A percentile compares a stretch with the other conserved stretches of the same genome.
These are phyloP conservation scores for Thermomucor indicae-seudaticae DNA, from an alignment of 371 early-diverging fungal species.

Conservation along the genomic window DNA sequence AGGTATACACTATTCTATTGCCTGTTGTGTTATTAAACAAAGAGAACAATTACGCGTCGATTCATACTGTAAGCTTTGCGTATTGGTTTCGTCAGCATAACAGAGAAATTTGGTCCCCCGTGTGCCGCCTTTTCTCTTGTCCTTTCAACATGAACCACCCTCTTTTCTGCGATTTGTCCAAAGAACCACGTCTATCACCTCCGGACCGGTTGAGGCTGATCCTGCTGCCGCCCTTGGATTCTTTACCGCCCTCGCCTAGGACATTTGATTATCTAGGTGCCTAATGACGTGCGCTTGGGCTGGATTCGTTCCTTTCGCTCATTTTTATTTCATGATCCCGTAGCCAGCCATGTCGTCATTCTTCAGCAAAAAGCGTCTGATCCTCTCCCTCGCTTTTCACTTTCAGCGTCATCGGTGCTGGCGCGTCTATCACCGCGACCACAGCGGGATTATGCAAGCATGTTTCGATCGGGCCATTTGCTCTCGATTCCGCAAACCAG, in stretches of 20 bases:
- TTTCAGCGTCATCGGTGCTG: constrained; percentile 15
- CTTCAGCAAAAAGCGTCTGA: neutral
- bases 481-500: neutral
- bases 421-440: constrained; percentile 13
- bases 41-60: no score
- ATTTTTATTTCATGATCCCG: constrained; percentile 1
- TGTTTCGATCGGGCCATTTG: neutral
- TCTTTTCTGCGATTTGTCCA: constrained; percentile 11
- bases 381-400: constrained; percentile 2
- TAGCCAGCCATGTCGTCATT: no score
- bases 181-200: constrained; percentile 9
- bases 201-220: constrained; percentile 13
- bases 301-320: neutral
- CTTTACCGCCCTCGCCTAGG: constrained; percentile 2
- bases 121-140: neutral
- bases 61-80: no score
- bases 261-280: constrained; percentile 25
- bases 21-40: no score
- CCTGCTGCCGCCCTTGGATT: constrained; percentile 21
- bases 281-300: neutral
- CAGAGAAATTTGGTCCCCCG: no score
- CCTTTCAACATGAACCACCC: constrained; percentile 1
- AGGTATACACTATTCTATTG: no score
- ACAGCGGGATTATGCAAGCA: constrained; percentile 2
- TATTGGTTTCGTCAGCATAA: no score